Evolutionary conservation across 2,329 filamentous ascomycete species (phyloP).

Genomic region (Colletotrichum ledebouriae): DNA sequence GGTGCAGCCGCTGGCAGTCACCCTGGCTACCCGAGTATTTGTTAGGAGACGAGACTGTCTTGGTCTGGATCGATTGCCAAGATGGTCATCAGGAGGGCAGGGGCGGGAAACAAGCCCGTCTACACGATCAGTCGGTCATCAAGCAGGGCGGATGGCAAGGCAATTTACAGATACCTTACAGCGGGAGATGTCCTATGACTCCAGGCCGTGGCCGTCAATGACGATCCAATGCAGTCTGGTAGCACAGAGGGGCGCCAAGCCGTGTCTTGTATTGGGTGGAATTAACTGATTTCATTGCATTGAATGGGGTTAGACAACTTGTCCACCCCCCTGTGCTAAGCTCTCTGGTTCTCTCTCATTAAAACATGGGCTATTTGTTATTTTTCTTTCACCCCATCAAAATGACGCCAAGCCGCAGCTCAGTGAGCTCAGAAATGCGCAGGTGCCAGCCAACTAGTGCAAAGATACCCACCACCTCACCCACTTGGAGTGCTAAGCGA

Average conservation of each 20-base stretch:
- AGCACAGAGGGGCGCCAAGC: conserved; percentile 28
- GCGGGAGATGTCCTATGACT: background rate
- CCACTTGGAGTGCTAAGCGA: too few species aligned
- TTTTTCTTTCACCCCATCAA: background rate
- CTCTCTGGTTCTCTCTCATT: background rate
- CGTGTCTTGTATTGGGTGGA: conserved; percentile 17
- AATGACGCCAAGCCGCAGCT: conserved; percentile 18
- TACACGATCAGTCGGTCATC: too few species aligned
- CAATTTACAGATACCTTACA: background rate
- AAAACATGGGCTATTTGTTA: background rate
- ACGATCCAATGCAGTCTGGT: conserved; percentile 12
- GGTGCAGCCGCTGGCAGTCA: background rate
- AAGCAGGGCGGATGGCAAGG: too few species aligned
- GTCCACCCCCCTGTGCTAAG: background rate
- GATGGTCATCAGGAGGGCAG: conserved; percentile 12
- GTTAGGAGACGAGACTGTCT: background rate
- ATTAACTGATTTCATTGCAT: conserved; percentile 8
- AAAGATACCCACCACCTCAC: too few species aligned
- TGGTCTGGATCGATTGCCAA: conserved; percentile 5
- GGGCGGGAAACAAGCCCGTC: conserved; percentile 4
- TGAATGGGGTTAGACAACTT: conserved; percentile 15
- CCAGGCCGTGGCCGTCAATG: background rate
- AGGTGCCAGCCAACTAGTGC: too few species aligned
- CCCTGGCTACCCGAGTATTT: background rate
- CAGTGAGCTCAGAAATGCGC: background rate